Evolutionary conservation across 495 filamentous ascomycete genomes (phyloP), one percentile per base, ranked within the genome.

Genomic region (Aspergillus incahuasiensis): DNA sequence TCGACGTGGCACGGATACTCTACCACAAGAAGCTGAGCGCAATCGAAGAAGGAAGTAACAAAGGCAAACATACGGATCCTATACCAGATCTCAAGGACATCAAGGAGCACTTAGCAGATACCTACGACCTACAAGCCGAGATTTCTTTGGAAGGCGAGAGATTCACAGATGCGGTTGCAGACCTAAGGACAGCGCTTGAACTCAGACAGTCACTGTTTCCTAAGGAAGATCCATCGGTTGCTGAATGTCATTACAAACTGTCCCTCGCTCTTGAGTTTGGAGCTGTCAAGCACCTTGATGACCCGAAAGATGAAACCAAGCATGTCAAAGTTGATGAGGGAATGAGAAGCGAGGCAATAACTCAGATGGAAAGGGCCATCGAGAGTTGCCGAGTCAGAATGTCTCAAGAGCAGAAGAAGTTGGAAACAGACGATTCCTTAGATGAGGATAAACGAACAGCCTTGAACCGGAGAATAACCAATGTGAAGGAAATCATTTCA

Each of bases 191-290:
- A 6, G 81, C 89, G 6, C 80, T 99, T 8, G 79, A 77, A 42
- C 79, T 95, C 43, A 91, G 94, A 70, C 66, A 88, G 53, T 75
- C 82, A 13, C 79, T 97, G 12, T 92, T 87, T 65, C 80, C 90
- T 1, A 71, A 82, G 46, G 88, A 94, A 46, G 92, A 90, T 38
- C 84, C 86, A 50, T 78, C 92, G 18, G 77, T 97, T 51, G 91
- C 92, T 28, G 94, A 99, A 78, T 92, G 89, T 35, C 89, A 97
- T 68, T 97, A 86, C 75, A 97, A 96, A 68, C 83, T 97, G 42
- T 96, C 95, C 1, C 84, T 99, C 40, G 95, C 94, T 0, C 82
- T 97, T 18, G 94, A 99, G 68, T 97, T 97, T 59, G 86, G 88
- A 12, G 90, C 90, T 0, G 81, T 90, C n/a, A 88, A 81, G 30